phyloP scores from a whole-genome alignment of 208 protist species.

The Leishmania turanica region DNA sequence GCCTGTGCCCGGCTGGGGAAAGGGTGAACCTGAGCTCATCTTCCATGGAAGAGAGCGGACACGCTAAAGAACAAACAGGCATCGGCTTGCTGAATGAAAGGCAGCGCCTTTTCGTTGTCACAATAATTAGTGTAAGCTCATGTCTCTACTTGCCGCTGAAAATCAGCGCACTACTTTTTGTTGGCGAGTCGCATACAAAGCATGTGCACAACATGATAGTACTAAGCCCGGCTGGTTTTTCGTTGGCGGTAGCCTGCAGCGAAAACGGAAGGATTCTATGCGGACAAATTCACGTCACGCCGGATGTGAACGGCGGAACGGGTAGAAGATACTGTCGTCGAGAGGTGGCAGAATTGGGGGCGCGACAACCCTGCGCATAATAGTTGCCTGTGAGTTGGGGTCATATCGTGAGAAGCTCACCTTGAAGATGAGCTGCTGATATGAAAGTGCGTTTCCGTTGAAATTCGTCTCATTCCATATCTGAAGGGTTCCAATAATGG shows the following conservation, averaged over 20 bases:
- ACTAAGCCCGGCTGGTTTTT: not conserved
- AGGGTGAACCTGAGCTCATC: not conserved
- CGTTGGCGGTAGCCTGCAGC: not conserved
- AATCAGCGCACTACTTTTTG: not conserved
- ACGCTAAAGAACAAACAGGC: not conserved
- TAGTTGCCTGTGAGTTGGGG: slow-evolving; percentile 45
- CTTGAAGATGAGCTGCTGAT: slow-evolving; percentile 45
- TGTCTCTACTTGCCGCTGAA: not conserved
- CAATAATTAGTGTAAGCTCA: not conserved
- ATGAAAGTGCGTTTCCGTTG: slow-evolving; percentile 31
- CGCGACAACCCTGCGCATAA: slow-evolving; percentile 49
- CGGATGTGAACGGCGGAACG: slow-evolving; percentile 48
- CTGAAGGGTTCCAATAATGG: slow-evolving; percentile 48
- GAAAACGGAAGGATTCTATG: not conserved
- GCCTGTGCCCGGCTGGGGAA: not conserved
- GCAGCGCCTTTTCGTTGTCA: not conserved
- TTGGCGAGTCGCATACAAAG: not conserved
- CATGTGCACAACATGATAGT: not conserved
- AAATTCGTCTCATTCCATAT: slow-evolving; percentile 65
- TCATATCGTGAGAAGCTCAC: slow-evolving; percentile 58
- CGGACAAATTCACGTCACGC: slow-evolving; percentile 7
- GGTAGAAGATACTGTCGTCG: slow-evolving; percentile 79
- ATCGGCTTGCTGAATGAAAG: not conserved
- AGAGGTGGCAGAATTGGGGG: slow-evolving; percentile 67
- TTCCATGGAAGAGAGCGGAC: not conserved